Conservation (phyloP, 805 yeast genomes). For the Naumovozyma castellii region DNA sequence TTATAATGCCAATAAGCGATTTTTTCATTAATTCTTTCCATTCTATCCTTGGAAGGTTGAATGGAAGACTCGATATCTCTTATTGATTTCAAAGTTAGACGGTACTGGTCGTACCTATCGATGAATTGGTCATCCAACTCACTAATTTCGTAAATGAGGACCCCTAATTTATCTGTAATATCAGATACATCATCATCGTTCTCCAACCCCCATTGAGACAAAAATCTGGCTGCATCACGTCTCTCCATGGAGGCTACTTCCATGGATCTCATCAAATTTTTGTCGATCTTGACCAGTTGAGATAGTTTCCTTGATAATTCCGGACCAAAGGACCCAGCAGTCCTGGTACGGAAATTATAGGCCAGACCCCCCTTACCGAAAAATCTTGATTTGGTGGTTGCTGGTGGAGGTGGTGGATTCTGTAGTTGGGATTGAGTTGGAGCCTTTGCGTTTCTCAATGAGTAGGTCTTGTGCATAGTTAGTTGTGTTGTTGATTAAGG, state of each 20-base stretch:
- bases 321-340: slow-evolving; percentile 76
- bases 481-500: neutral
- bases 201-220: slow-evolving; percentile 79
- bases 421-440: slow-evolving; percentile 95
- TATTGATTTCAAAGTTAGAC: slow-evolving; percentile 70
- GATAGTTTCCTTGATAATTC: slow-evolving; percentile 68
- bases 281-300: slow-evolving; percentile 69
- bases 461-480: slow-evolving; percentile 93
- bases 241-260: slow-evolving; percentile 71
- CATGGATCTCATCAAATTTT: slow-evolving; percentile 69
- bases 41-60: slow-evolving; percentile 81
- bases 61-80: slow-evolving; percentile 82
- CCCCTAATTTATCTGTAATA: slow-evolving; percentile 81
- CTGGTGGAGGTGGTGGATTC: slow-evolving; percentile 88
- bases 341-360: slow-evolving; percentile 53
- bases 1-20: slow-evolving; percentile 77
- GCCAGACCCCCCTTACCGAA: slow-evolving; percentile 70
- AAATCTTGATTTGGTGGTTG: slow-evolving; percentile 75
- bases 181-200: slow-evolving; percentile 81
- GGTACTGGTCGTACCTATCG: slow-evolving; percentile 77
- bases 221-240: slow-evolving; percentile 71
- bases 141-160: slow-evolving; percentile 70
- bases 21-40: slow-evolving; percentile 75
- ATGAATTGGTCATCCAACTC: slow-evolving; percentile 82
- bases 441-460: slow-evolving; percentile 88